These are phyloP conservation scores for Ophiognomonia clavigignenti-juglandacearum DNA, from an alignment of 2,329 filamentous ascomycete species.

Conservation along the genomic window DNA sequence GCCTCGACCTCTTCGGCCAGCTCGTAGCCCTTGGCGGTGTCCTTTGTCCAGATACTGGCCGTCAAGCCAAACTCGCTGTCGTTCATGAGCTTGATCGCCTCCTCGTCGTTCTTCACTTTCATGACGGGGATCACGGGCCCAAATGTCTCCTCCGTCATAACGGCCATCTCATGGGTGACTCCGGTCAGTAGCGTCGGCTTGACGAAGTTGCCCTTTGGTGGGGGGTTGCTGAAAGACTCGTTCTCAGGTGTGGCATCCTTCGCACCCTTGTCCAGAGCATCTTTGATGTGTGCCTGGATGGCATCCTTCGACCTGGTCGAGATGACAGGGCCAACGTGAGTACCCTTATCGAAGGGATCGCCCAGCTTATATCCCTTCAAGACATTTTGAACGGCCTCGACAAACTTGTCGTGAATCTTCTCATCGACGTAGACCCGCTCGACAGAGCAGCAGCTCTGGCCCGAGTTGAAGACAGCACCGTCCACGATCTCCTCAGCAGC, in stretches of 20 bases:
- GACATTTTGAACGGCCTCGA: slow-evolving; percentile 73
- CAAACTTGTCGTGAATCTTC: slow-evolving; percentile 76
- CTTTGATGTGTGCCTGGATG: slow-evolving; percentile 74
- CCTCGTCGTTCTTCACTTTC: slow-evolving; percentile 75
- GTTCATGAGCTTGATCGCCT: slow-evolving; percentile 85
- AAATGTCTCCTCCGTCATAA: slow-evolving; percentile 95
- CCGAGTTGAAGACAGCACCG: slow-evolving; percentile 94
- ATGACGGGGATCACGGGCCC: slow-evolving; percentile 88
- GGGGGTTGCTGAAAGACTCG: slow-evolving; percentile 66
- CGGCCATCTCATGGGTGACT: slow-evolving; percentile 75
- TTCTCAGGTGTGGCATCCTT: slow-evolving; percentile 81
- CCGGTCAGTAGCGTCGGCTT: slow-evolving; percentile 76
- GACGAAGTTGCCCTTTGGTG: slow-evolving; percentile 81
- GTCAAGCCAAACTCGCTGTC: slow-evolving; percentile 92
- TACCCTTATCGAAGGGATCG: slow-evolving; percentile 75
- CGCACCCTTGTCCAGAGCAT: slow-evolving; percentile 79
- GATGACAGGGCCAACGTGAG: slow-evolving; percentile 83
- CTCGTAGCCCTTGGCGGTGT: slow-evolving; percentile 68
- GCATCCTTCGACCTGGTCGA: slow-evolving; percentile 72
- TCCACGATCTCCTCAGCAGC: slow-evolving; percentile 93
- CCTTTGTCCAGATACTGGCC: slow-evolving; percentile 96
- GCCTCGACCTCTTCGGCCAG: slow-evolving; percentile 80
- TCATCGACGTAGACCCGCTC: slow-evolving; percentile 90
- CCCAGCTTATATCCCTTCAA: slow-evolving; percentile 79
- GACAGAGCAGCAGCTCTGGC: slow-evolving; percentile 94